Percentiles rank a stretch among this genome's conserved stretches.
phyloP scores from a whole-genome alignment of 768 basidiomycete species.

The Daedaleopsis sinensis region DNA sequence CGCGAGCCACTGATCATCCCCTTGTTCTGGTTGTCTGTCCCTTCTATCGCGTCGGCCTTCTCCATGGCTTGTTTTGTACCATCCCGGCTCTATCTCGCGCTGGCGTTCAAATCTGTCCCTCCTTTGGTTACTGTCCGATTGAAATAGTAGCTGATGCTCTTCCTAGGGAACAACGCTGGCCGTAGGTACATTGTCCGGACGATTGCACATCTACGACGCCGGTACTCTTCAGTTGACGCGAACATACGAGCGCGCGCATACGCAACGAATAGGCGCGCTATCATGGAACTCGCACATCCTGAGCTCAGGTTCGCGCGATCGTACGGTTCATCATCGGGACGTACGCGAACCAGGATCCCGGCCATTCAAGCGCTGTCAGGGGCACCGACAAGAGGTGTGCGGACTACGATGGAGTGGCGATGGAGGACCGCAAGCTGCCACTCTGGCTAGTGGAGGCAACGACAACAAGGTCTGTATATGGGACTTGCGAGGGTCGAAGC shows the following conservation, averaged over 20 bases:
- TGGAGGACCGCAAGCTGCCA: conserved; percentile 48
- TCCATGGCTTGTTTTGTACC: neutral
- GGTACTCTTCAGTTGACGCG: conserved; percentile 72
- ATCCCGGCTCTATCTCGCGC: neutral
- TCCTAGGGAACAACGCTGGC: conserved; percentile 81
- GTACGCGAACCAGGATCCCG: conserved; percentile 68
- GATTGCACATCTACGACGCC: conserved; percentile 94
- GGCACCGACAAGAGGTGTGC: conserved; percentile 93
- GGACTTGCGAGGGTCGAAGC: conserved; percentile 76
- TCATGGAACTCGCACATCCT: conserved; percentile 92
- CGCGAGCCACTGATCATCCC: neutral
- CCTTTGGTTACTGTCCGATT: neutral
- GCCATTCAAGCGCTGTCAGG: conserved; percentile 73
- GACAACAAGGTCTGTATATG: conserved; percentile 99
- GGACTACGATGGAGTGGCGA: conserved; percentile 88
- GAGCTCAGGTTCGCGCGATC: conserved; percentile 89
- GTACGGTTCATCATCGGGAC: conserved; percentile 90
- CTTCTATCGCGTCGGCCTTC: neutral
- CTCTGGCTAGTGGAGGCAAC: conserved; percentile 92
- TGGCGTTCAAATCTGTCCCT: neutral
- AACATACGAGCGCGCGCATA: conserved; percentile 84
- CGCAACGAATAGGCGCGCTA: conserved; percentile 88
- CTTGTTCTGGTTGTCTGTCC: conserved; percentile 14
- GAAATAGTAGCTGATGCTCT: conserved; percentile 1
- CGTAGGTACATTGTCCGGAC: conserved; percentile 88